Percentiles rank a stretch among this genome's conserved stretches.
These are phyloP conservation scores for Agrocybe praecox DNA, from an alignment of 768 basidiomycete species.

Conservation along the genomic window DNA sequence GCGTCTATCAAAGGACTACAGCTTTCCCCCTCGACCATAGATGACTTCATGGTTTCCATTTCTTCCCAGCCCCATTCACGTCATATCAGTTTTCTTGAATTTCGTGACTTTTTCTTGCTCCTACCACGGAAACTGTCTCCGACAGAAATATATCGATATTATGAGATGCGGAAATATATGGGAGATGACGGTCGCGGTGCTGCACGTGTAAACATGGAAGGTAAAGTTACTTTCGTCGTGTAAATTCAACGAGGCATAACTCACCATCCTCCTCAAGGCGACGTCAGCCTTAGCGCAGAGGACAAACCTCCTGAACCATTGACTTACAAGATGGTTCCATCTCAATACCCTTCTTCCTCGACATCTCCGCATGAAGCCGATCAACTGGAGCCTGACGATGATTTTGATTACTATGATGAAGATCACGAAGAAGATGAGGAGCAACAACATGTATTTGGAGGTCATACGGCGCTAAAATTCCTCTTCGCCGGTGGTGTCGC, in stretches of 20 bases:
- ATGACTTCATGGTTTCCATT: constrained; percentile 81
- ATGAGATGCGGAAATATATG: constrained; percentile 67
- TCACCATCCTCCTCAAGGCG: constrained; percentile 47
- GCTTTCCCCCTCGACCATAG: constrained; percentile 66
- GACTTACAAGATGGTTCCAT: constrained; percentile 16
- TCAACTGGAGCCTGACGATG: constrained; percentile 35
- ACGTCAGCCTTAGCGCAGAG: constrained; percentile 78
- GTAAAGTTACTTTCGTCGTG: constrained; percentile 36
- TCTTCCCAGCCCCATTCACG: constrained; percentile 72
- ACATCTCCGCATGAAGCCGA: constrained; percentile 17
- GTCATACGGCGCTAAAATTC: constrained; percentile 81
- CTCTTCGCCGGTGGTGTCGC: constrained; percentile 93
- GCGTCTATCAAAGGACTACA: constrained; percentile 58
- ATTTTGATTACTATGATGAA: constrained; percentile 47
- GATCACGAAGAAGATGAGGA: constrained; percentile 62
- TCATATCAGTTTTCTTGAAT: constrained; percentile 78
- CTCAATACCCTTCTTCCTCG: constrained; percentile 2
- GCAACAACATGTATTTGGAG: constrained; percentile 62
- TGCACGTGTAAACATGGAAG: constrained; percentile 88
- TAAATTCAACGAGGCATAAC: not conserved
- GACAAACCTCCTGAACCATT: constrained; percentile 54
- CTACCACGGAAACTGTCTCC: constrained; percentile 81
- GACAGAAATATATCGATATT: constrained; percentile 85
- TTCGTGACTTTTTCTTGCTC: constrained; percentile 87
- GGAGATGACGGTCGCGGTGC: constrained; percentile 78